Base-by-base conservation (phyloP, 2,329 filamentous ascomycete species). In the Domatiomyces globalis region DNA sequence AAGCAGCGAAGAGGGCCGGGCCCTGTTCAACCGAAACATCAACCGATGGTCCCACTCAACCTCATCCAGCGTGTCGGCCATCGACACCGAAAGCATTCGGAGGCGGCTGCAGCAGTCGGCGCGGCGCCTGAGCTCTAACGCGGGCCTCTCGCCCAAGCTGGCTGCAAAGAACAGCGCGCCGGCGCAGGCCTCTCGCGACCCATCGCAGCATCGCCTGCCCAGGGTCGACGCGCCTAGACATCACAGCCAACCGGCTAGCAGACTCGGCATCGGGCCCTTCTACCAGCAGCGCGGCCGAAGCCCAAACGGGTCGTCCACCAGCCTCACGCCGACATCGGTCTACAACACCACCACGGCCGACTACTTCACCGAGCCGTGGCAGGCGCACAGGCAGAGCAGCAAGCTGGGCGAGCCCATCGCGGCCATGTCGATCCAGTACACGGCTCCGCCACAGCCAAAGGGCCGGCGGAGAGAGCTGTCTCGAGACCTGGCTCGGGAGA, bases 21-120 rank as follows among this genome's bases (percentile, higher is more conserved):
- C 46, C 3, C 49, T 52, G 10, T 51, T 50, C 42, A 60, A 58
- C 49, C 47, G 57, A 15, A 76, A 72, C 53, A 65, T 78, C 49
- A 76, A 78, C 60, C 73, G 76, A 56, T 79, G 76, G 76, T 79
- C 77, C 36, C 75, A 78, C 56, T 77, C 74, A 17, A 78, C 76
- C 20, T 64, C 69, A 27, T 75, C 73, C 46, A 76, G 73, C 63
- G 68, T 66, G 46, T 58, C 60, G 46, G 63, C 61, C 4, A 52
- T 61, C 19, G 52, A 60, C 27, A 53, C 57, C 51, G 55, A 58
- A 33, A 47, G 56, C 45, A 49, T 54, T 10, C 57, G 57, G 15
- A 10, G n/a, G 7, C 20, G 19, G 17, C 25, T 33, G 17, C 45
- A 47, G 27, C 17, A 25, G 22, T 22, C 20, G 17, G 17, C 19